phyloP scores from a whole-genome alignment of 2,329 filamentous ascomycete genomes.

The Apiospora rasikravindrae region DNA sequence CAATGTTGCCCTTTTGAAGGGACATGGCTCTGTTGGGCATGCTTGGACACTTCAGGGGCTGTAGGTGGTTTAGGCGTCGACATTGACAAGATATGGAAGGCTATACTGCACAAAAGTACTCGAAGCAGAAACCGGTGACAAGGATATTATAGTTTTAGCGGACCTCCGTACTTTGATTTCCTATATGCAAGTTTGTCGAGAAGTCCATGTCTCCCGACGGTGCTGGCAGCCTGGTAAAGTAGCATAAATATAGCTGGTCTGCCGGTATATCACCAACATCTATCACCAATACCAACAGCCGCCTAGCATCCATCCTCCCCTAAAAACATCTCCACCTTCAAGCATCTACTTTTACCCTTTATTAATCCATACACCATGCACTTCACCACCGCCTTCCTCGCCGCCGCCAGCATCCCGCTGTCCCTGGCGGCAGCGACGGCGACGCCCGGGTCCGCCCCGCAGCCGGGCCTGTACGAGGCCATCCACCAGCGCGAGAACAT shows the following conservation, averaged over 20 bases:
- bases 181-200: not conserved
- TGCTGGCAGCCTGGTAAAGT: not conserved
- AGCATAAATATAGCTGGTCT: not conserved
- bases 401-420: not conserved
- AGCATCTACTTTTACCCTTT: not conserved
- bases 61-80: not conserved
- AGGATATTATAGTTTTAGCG: not conserved
- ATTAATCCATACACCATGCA: not conserved
- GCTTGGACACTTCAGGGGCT: too few species aligned
- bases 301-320: too few species aligned
- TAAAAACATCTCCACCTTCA: too few species aligned
- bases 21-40: too few species aligned
- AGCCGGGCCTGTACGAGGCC: slow-evolving; percentile 4
- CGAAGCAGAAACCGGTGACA: not conserved
- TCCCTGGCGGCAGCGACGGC: not conserved
- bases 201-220: not conserved
- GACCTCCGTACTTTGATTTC: not conserved
- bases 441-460: not conserved
- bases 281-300: too few species aligned
- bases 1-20: too few species aligned
- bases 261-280: not conserved
- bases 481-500: slow-evolving; percentile 16
- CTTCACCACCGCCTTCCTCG: not conserved
- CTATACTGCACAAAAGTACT: not conserved
- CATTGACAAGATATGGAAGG: not conserved